Evolutionary conservation across 441 rosid genomes (phyloP).

Genomic region (Heliophila coronopifolia): DNA sequence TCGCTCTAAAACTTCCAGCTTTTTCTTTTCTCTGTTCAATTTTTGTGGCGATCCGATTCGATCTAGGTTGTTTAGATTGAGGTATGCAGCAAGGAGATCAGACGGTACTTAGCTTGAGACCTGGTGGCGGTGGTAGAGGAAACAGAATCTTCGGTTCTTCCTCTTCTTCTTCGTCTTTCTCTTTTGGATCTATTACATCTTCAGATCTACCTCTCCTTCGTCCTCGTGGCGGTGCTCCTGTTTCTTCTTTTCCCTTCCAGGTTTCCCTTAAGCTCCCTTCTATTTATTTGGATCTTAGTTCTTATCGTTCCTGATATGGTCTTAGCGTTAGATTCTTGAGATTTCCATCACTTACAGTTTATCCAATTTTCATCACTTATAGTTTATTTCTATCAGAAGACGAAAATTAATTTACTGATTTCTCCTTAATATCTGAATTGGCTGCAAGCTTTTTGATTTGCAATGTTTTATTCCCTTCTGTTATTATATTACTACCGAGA

Average conservation of each 20-base stretch:
- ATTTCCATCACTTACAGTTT: too few species aligned
- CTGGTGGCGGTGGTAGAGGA: conserved; percentile 51
- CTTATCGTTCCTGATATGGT: background rate
- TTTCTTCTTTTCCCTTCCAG: conserved; percentile 33
- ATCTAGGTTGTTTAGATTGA: conserved; percentile 40
- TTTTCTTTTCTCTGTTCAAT: background rate
- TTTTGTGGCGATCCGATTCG: conserved; percentile 33
- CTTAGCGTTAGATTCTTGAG: background rate
- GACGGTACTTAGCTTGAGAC: conserved; percentile 92
- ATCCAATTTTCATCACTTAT: background rate
- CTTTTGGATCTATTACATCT: conserved; percentile 58
- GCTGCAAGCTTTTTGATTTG: background rate
- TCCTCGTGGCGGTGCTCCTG: conserved; percentile 54
- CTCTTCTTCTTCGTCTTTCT: conserved; percentile 36
- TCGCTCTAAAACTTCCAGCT: conserved; percentile 23
- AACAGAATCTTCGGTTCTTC: conserved; percentile 27
- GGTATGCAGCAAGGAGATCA: conserved; percentile 97
- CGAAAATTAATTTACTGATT: too few species aligned
- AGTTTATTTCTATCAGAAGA: too few species aligned
- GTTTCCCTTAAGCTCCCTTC: conserved; percentile 25
- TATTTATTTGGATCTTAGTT: conserved; percentile 32
- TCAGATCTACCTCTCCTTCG: conserved; percentile 70
- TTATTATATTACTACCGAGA: background rate
- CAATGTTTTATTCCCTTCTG: background rate
- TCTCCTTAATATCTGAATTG: background rate